Evolutionary conservation across 768 basidiomycete species (phyloP), one percentile per base, ranked within the genome.

Genomic region (Trametes coccinea): DNA sequence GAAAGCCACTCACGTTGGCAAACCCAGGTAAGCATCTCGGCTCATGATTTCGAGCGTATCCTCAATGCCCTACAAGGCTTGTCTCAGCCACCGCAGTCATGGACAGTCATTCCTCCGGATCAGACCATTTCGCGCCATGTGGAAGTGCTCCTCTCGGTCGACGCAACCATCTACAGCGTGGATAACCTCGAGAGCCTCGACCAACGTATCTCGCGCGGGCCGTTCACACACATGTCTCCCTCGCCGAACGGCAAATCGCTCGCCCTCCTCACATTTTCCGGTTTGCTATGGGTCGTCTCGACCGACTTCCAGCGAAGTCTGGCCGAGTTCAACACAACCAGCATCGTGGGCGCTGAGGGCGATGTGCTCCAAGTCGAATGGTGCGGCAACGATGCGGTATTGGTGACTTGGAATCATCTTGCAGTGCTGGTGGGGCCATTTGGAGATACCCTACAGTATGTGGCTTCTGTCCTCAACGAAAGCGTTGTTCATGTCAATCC

Each of bases 351-450:
- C 5, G 83, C 81, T 0, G 80, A 85, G 17, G 89, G 87, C 2
- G 73, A 78, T 3, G 80, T 92, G 2, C 78, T 79, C 39, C 88
- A 89, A 65, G 87, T 94, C 0, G 90, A 90, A 69, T 99, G 97
- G 97, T 98, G 95, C 72, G 95, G 95, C 1, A 93, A 94, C 70
- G 95, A 99, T 74, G 93, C 95, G 0, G 89, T 98, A 47, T 79
- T 94, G 3, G 81, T 97, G 16, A 88, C 88, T 17, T 98, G 94
- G 93, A 84, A 86, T 45, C 77, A 82, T 17, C 75, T 88, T 33
- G 90, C 87, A 0, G 77, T 94, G 3, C 79, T 99, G 33, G 92
- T 97, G n/a, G 95, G 96, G 5, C 97, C 97, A 13, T 90, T 86
- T 58, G 94, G 94, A 2, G 92, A 95, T 67, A 87, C 85, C 0